These are phyloP conservation scores for Dendryphion nanum DNA, from an alignment of 2,329 filamentous ascomycete genomes.

Conservation along the genomic window DNA sequence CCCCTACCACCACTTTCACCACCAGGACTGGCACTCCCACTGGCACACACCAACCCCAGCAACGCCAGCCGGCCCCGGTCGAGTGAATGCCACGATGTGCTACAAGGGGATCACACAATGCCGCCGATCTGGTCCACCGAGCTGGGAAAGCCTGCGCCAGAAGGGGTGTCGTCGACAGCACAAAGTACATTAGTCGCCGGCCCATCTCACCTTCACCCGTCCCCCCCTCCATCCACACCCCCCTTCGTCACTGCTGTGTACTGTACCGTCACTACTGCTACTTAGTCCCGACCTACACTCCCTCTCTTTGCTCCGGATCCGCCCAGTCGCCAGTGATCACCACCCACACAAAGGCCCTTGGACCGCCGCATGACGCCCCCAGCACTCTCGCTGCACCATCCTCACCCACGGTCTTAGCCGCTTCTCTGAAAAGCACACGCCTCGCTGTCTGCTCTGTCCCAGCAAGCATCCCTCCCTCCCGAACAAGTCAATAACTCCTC, in stretches of 20 bases:
- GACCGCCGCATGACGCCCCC: constrained; percentile 36
- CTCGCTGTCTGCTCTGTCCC: constrained; percentile 29
- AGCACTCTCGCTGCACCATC: constrained; percentile 26
- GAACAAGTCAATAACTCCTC: constrained; percentile 32
- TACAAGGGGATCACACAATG: constrained; percentile 37
- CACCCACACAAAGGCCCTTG: not conserved
- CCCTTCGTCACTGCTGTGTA: not conserved
- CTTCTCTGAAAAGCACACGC: constrained; percentile 36
- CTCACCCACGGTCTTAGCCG: constrained; percentile 36
- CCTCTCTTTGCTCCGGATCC: constrained; percentile 13
- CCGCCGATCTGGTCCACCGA: constrained; percentile 41
- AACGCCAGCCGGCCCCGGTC: not conserved
- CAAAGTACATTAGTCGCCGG: constrained; percentile 31
- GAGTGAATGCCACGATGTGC: constrained; percentile 36
- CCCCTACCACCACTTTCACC: too few relatives aligned
- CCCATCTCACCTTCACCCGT: constrained; percentile 1
- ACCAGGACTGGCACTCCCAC: too few relatives aligned
- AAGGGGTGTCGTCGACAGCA: constrained; percentile 16
- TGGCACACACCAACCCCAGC: too few relatives aligned
- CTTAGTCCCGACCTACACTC: not conserved
- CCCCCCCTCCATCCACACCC: not conserved
- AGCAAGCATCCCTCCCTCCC: too few relatives aligned
- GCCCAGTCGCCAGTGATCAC: constrained; percentile 8
- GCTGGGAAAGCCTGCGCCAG: constrained; percentile 25
- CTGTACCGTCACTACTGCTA: too few relatives aligned